Evolutionary conservation across 768 basidiomycete genomes (phyloP).

Genomic region (Mycena crocata): DNA sequence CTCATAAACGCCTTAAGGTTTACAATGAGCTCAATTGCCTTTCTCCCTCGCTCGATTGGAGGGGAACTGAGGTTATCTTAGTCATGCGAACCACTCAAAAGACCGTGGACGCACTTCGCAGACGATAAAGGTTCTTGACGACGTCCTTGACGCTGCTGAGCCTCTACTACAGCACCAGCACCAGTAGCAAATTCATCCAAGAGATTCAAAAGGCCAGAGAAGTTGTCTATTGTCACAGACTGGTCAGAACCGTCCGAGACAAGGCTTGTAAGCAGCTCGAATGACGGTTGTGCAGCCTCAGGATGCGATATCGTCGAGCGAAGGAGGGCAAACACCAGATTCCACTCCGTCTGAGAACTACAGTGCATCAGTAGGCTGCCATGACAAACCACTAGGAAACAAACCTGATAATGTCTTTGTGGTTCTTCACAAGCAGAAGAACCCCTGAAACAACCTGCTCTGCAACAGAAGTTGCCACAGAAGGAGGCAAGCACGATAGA

Average conservation of each 20-base stretch:
- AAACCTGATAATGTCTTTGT: conserved; percentile 78
- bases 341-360: conserved; percentile 96
- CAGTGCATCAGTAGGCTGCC: conserved; percentile 6
- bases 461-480: conserved; percentile 84
- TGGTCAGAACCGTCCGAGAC: conserved; percentile 70
- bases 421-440: conserved; percentile 79
- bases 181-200: conserved; percentile 88
- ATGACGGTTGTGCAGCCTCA: conserved; percentile 87
- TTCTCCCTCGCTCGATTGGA: conserved; percentile 81
- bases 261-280: conserved; percentile 80
- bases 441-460: conserved; percentile 93
- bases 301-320: conserved; percentile 87
- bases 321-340: conserved; percentile 88
- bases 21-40: conserved; percentile 84
- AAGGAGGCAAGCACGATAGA: conserved; percentile 80
- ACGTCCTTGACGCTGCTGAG: conserved; percentile 65
- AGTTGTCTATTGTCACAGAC: conserved; percentile 81
- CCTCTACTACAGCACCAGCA: conserved; percentile 70
- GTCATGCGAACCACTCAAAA: not conserved
- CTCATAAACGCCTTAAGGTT: conserved; percentile 77
- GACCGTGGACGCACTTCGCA: conserved; percentile 58
- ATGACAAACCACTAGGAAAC: conserved; percentile 12
- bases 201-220: conserved; percentile 79
- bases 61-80: conserved; percentile 66
- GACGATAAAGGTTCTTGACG: conserved; percentile 61